Conservation (phyloP, 306 rosid species). For the Cyamopsis tetragonoloba region DNA sequence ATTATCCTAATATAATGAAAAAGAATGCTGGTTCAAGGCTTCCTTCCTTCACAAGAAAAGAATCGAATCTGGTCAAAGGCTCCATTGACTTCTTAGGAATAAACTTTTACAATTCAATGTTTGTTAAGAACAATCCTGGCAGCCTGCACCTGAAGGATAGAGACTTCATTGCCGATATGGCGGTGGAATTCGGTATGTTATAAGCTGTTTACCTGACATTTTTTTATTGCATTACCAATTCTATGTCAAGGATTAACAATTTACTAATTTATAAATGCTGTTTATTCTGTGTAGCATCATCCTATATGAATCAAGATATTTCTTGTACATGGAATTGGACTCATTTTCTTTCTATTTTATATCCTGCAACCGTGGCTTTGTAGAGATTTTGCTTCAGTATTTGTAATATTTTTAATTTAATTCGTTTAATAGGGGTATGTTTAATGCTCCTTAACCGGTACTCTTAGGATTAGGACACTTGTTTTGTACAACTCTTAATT, state of each 20-base stretch:
- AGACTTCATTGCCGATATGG: slow-evolving; percentile 12
- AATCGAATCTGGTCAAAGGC: slow-evolving; percentile 45
- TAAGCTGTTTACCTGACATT: neutral
- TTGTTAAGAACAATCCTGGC: slow-evolving; percentile 25
- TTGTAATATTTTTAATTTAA: neutral
- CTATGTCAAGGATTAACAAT: neutral
- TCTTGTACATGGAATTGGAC: neutral
- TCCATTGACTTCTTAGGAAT: slow-evolving; percentile 62
- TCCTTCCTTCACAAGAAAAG: slow-evolving; percentile 43
- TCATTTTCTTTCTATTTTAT: neutral
- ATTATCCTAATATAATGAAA: slow-evolving; percentile 54
- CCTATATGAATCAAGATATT: neutral
- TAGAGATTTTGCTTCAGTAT: neutral
- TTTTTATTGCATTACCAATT: neutral
- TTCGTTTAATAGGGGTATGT: too few relatives aligned
- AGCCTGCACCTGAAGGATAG: slow-evolving; percentile 7
- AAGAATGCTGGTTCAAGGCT: slow-evolving; percentile 53
- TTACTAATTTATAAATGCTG: neutral
- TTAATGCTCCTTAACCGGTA: too few relatives aligned
- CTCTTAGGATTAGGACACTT: neutral
- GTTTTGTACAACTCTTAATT: neutral
- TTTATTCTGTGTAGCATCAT: neutral
- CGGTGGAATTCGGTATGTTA: slow-evolving; percentile 4
- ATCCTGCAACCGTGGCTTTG: too few relatives aligned
- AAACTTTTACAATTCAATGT: slow-evolving; percentile 27